A percentile compares a stretch with the other conserved stretches of the same genome.
Evolutionary conservation across 768 basidiomycete species (phyloP).

Genomic region (Mycena rebaudengoi): DNA sequence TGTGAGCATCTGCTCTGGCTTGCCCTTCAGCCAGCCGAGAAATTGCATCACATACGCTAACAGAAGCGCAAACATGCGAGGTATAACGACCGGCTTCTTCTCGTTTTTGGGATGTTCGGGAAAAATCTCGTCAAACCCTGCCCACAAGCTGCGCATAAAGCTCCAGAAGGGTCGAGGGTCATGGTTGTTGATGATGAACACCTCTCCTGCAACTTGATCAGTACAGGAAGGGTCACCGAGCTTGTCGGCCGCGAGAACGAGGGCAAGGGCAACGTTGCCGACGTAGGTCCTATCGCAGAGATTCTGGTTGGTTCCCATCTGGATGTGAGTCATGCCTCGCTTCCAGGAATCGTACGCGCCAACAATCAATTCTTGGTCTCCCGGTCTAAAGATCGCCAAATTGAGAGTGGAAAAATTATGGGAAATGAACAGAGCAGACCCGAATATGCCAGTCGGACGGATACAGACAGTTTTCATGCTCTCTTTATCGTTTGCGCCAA

Average conservation of each 20-base stretch:
- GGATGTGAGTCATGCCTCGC: conserved; percentile 44
- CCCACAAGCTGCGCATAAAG: conserved; percentile 67
- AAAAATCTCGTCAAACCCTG: conserved; percentile 49
- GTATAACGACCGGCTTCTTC: conserved; percentile 20
- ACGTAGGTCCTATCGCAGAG: conserved; percentile 81
- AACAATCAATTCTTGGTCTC: conserved; percentile 1
- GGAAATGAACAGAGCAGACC: conserved; percentile 37
- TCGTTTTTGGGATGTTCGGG: conserved; percentile 35
- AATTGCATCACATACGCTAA: conserved; percentile 34
- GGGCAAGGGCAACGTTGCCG: conserved; percentile 77
- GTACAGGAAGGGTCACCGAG: conserved; percentile 58
- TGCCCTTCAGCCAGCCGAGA: conserved; percentile 6
- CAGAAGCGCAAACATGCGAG: conserved; percentile 21
- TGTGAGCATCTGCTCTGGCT: background rate
- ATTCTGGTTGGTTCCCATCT: conserved; percentile 77
- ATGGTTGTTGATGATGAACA: conserved; percentile 81
- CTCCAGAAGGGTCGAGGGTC: conserved; percentile 84
- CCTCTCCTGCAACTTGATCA: conserved; percentile 74
- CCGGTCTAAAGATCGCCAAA: conserved; percentile 40
- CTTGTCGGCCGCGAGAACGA: conserved; percentile 75
- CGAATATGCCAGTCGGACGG: conserved; percentile 64
- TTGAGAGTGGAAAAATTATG: background rate
- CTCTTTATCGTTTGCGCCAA: conserved; percentile 52
- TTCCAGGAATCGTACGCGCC: conserved; percentile 17
- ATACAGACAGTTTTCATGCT: conserved; percentile 55